Evolutionary conservation across 2,329 filamentous ascomycete species (phyloP).

Genomic region (Fusarium sp.): DNA sequence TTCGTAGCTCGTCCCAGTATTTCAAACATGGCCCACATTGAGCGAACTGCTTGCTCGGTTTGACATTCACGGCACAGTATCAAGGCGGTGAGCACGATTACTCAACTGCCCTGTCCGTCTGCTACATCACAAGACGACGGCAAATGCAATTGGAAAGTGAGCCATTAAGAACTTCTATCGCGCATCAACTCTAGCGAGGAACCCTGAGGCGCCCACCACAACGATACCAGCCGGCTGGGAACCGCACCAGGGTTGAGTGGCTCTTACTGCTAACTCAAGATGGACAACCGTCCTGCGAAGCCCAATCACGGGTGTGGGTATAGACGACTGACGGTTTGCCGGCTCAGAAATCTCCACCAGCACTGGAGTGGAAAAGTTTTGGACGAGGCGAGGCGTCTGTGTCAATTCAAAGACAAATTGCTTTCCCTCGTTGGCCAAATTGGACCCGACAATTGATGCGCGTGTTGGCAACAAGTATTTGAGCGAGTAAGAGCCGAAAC

Average conservation of each 20-base stretch:
- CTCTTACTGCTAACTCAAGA: conserved; percentile 38
- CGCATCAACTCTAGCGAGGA: conserved; percentile 20
- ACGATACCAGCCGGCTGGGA: conserved; percentile 35
- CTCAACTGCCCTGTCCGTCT: neutral
- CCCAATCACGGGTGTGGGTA: conserved; percentile 35
- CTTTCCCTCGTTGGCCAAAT: conserved; percentile 21
- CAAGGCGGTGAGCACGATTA: conserved; percentile 19
- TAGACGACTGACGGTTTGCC: conserved; percentile 23
- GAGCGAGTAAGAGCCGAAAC: conserved; percentile 35
- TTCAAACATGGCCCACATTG: conserved; percentile 25
- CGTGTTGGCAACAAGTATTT: conserved; percentile 13
- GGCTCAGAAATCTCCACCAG: conserved; percentile 22
- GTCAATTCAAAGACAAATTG: conserved; percentile 31
- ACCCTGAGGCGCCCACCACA: conserved; percentile 30
- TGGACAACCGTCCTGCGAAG: conserved; percentile 23
- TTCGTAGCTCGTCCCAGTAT: conserved; percentile 29
- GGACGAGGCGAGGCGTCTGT: conserved; percentile 29
- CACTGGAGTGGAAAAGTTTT: conserved; percentile 26
- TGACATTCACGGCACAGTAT: conserved; percentile 19
- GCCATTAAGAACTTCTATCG: conserved; percentile 7
- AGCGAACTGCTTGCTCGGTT: conserved; percentile 12
- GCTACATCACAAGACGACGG: conserved; percentile 5
- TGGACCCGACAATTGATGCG: conserved; percentile 7
- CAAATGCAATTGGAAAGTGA: conserved; percentile 5
- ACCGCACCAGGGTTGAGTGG: conserved; percentile 30